Percentiles rank a stretch among this genome's conserved stretches.
phyloP scores from a whole-genome alignment of 345 rosid species.

The Syzygium oleosum region DNA sequence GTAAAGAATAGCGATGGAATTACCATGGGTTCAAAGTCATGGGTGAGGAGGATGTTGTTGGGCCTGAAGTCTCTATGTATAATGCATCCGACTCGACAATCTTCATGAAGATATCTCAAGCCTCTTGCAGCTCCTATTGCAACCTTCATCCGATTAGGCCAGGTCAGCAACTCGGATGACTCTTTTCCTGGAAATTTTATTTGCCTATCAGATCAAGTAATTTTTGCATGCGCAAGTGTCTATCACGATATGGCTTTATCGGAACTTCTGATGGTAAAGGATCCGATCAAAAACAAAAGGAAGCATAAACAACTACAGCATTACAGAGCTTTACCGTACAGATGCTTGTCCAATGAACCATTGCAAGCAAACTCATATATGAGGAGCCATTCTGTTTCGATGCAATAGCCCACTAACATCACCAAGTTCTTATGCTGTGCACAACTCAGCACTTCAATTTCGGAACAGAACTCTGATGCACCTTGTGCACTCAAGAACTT shows the following conservation, averaged over 20 bases:
- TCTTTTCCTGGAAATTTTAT: conserved; percentile 14
- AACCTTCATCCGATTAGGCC: conserved; percentile 39
- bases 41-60: conserved; percentile 57
- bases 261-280: background rate
- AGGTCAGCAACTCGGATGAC: conserved; percentile 22
- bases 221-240: background rate
- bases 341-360: conserved; percentile 54
- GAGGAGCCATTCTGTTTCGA: conserved; percentile 47
- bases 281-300: background rate
- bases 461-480: conserved; percentile 52
- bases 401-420: conserved; percentile 57
- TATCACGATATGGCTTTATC: background rate
- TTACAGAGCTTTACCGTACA: conserved; percentile 29
- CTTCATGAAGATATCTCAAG: conserved; percentile 64
- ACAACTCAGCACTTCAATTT: conserved; percentile 58
- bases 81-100: conserved; percentile 67
- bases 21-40: conserved; percentile 59
- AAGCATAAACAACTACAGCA: background rate
- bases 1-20: background rate
- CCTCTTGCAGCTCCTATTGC: conserved; percentile 71
- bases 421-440: conserved; percentile 66
- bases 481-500: conserved; percentile 39
- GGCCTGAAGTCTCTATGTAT: conserved; percentile 64
- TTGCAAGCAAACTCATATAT: conserved; percentile 61
- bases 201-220: background rate